A percentile compares a stretch with the other conserved stretches of the same genome.
phyloP scores from a whole-genome alignment of 2,329 filamentous ascomycete species.

The Tolypocladium cylindrosporum region DNA sequence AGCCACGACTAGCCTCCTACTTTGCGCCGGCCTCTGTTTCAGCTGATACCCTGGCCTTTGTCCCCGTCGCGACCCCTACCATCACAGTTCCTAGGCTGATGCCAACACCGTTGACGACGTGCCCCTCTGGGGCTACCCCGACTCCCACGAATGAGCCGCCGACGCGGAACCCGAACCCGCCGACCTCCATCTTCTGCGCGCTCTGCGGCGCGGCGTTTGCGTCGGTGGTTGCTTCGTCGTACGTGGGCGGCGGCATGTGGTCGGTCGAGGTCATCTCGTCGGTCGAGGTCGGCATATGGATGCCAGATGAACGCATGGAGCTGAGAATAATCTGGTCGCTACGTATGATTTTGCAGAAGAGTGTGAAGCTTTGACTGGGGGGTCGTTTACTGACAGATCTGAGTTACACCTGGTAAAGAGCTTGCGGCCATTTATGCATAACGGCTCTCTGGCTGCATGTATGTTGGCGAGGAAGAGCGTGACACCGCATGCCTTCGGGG shows the following conservation, averaged over 20 bases:
- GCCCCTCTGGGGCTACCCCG: neutral
- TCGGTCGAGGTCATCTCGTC: neutral
- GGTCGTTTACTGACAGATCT: too few relatives aligned
- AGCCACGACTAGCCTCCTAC: neutral
- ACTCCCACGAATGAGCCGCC: neutral
- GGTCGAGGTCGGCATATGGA: too few relatives aligned
- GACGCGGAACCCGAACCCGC: neutral
- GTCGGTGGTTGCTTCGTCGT: neutral
- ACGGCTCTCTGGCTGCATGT: too few relatives aligned
- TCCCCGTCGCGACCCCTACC: neutral
- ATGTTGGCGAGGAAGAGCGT: too few relatives aligned
- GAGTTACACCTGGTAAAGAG: too few relatives aligned
- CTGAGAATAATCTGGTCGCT: too few relatives aligned
- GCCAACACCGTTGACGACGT: neutral
- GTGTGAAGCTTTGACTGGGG: too few relatives aligned
- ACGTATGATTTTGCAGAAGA: too few relatives aligned
- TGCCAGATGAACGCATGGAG: too few relatives aligned
- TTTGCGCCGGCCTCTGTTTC: neutral
- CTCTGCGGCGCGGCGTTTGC: neutral
- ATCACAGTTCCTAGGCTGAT: neutral
- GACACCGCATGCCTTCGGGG: too few relatives aligned
- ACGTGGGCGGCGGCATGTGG: neutral
- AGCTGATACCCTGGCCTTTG: neutral
- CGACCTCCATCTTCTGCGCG: neutral
- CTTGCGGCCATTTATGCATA: too few relatives aligned